Base-by-base conservation (phyloP, 345 rosid genomes). In the Euphorbia peplus region DNA sequence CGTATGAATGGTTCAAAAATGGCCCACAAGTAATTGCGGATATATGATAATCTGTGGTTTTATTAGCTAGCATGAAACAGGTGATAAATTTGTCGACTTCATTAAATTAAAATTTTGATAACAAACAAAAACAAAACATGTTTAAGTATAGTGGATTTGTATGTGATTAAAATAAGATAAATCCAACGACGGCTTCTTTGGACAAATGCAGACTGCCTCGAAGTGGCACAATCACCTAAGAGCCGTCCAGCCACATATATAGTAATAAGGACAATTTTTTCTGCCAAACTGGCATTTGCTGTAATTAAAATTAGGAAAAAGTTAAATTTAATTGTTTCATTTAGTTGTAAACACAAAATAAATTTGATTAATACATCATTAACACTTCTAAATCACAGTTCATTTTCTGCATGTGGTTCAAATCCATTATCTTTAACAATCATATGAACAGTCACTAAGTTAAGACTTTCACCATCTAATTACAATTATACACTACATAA, bases 151-250 rank as follows among this genome's bases (percentile, higher is more conserved):
- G 69, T 46, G 24, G 46, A 35, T 32, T 13, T 11, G 11, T n/a
- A 14, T 44, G 5, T 54, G 47, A 18, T 12, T 30, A 51, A 10
- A 8, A 9, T 48, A 64, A 2, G 37, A 2, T 2, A 9, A 7
- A 8, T 39, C 39, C 71, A 26, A 39, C 71, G 41, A 54, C 61
- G 51, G 35, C 70, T 19, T 54, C 35, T 53, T 66, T 67, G 70
- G 70, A 37, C 70, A 21, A n/a, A n/a, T n/a, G n/a, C n/a, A n/a
- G n/a, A n/a, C n/a, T n/a, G n/a, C n/a, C n/a, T n/a, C n/a, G n/a
- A 35, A 54, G 39, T 15, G 48, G 51, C 61, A 51, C 61, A 4
- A 67, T 54, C 70, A 39, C 39, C 55, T 12, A 44, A 50, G 16
- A 41, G 71, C 71, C 63, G 71, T 26, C 71, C 62, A 2, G 16